A percentile compares a stretch with the other conserved stretches of the same genome.
Evolutionary conservation across 2,329 filamentous ascomycete genomes (phyloP).

Genomic region (Colletotrichum siamense): DNA sequence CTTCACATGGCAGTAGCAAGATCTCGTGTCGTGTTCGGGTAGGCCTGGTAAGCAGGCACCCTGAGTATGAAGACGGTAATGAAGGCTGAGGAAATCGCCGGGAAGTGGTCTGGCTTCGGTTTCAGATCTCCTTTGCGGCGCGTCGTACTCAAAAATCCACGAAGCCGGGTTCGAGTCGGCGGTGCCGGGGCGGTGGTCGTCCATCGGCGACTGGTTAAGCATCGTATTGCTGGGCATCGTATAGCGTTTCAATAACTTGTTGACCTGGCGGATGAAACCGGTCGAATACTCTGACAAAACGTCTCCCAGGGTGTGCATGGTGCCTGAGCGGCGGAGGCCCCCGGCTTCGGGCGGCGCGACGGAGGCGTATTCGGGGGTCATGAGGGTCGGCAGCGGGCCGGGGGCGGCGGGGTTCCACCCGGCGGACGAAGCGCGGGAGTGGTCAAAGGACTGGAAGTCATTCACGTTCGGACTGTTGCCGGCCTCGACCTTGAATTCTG

Average conservation of each 20-base stretch:
- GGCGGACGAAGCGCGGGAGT: constrained; percentile 4
- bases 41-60: constrained; percentile 25
- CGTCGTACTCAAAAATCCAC: constrained; percentile 35
- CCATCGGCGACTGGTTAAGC: constrained; percentile 28
- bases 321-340: constrained; percentile 40
- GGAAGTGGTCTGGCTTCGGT: constrained; percentile 41
- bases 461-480: constrained; percentile 2
- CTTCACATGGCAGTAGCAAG: constrained; percentile 34
- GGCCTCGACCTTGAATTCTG: constrained; percentile 18
- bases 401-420: not conserved
- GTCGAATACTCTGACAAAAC: constrained; percentile 36
- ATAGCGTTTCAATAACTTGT: constrained; percentile 42
- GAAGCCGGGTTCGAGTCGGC: constrained; percentile 21
- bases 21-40: constrained; percentile 27
- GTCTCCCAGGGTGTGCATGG: constrained; percentile 38
- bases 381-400: constrained; percentile 4
- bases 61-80: constrained; percentile 19
- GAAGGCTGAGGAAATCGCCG: constrained; percentile 53
- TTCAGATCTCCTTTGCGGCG: constrained; percentile 23
- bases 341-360: constrained; percentile 1
- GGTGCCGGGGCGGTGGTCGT: constrained; percentile 23
- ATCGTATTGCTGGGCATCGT: constrained; percentile 33
- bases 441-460: not conserved
- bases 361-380: not conserved
- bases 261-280: constrained; percentile 41